These are phyloP conservation scores for Beauveria pseudobassiana DNA, from an alignment of 2,329 filamentous ascomycete species.

Conservation along the genomic window DNA sequence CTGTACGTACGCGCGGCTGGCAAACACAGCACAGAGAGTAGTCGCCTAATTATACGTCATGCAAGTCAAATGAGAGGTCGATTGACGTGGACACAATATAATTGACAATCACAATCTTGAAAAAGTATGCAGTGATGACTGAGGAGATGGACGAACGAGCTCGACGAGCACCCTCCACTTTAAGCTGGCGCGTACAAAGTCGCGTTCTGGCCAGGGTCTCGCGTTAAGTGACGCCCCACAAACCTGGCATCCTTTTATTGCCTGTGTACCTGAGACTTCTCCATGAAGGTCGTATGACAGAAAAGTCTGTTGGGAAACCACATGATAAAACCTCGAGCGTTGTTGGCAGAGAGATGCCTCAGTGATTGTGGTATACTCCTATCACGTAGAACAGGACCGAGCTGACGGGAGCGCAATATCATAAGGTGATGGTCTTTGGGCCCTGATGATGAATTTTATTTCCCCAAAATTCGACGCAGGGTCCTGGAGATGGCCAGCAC, in stretches of 20 bases:
- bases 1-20: not conserved
- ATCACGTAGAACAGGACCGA: too few relatives aligned
- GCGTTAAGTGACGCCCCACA: constrained; percentile 1
- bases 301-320: too few relatives aligned
- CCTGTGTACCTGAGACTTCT: not conserved
- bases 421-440: too few relatives aligned
- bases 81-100: not conserved
- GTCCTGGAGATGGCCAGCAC: constrained; percentile 16
- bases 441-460: not conserved
- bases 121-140: not conserved
- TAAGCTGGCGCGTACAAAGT: constrained; percentile 1
- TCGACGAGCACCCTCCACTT: not conserved
- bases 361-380: too few relatives aligned
- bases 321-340: too few relatives aligned
- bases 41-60: too few relatives aligned
- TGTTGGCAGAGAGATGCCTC: too few relatives aligned
- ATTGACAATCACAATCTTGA: not conserved
- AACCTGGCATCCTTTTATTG: not conserved
- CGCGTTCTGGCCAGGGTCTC: constrained; percentile 8
- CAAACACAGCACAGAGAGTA: not conserved
- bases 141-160: not conserved
- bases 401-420: too few relatives aligned
- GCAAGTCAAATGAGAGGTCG: not conserved
- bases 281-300: too few relatives aligned
- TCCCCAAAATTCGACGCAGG: constrained; percentile 8